These are phyloP conservation scores for Scortechinia acanthostroma DNA, from an alignment of 2,329 filamentous ascomycete genomes.

Conservation along the genomic window DNA sequence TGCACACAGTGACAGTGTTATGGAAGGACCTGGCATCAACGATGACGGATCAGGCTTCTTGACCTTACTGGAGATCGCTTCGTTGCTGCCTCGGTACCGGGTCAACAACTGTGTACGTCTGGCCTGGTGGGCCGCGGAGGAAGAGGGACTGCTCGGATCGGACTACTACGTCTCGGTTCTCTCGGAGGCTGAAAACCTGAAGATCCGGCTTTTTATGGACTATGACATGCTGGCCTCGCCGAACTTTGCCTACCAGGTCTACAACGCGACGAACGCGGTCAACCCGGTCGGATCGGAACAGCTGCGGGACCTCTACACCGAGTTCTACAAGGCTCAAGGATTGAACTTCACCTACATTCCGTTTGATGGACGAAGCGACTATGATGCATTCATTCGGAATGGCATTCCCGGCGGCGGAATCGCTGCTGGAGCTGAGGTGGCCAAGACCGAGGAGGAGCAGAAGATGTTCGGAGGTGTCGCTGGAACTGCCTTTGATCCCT, in stretches of 20 bases:
- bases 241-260: slow-evolving; percentile 63
- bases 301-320: slow-evolving; percentile 59
- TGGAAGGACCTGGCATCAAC: slow-evolving; percentile 67
- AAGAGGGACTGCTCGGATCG: slow-evolving; percentile 58
- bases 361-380: slow-evolving; percentile 76
- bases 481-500: slow-evolving; percentile 49
- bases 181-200: slow-evolving; percentile 45
- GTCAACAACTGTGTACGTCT: slow-evolving; percentile 63
- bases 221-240: slow-evolving; percentile 66
- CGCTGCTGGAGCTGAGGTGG: slow-evolving; percentile 69
- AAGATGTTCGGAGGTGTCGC: slow-evolving; percentile 65
- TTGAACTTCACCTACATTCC: slow-evolving; percentile 64
- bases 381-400: slow-evolving; percentile 67
- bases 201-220: slow-evolving; percentile 62
- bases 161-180: slow-evolving; percentile 52
- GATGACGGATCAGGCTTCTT: slow-evolving; percentile 67
- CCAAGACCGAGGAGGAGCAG: slow-evolving; percentile 65
- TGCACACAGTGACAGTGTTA: slow-evolving; percentile 56
- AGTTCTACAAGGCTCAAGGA: slow-evolving; percentile 56
- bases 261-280: slow-evolving; percentile 63
- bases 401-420: slow-evolving; percentile 72
- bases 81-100: slow-evolving; percentile 43
- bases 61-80: slow-evolving; percentile 54
- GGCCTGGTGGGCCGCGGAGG: slow-evolving; percentile 63
- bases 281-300: slow-evolving; percentile 68